Evolutionary conservation across 306 rosid genomes (phyloP).

Genomic region (Vicia faba): DNA sequence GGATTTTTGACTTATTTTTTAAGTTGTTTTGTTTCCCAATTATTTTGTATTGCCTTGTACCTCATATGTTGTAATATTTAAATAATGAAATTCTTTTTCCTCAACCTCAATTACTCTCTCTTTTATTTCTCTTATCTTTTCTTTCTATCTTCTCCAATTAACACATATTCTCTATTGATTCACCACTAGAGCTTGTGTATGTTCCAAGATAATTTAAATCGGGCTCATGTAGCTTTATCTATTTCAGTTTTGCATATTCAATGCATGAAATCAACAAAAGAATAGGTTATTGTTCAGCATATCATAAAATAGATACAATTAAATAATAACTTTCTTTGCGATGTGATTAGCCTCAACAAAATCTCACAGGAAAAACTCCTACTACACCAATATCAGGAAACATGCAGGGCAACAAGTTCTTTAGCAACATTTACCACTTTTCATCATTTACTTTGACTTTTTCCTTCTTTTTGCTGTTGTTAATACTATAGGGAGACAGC

Average conservation of each 20-base stretch:
- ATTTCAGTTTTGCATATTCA: slow-evolving; percentile 12
- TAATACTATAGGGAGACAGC: neutral
- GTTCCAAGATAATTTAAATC: too few species aligned
- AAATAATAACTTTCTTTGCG: slow-evolving; percentile 10
- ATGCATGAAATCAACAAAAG: neutral
- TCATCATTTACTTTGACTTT: neutral
- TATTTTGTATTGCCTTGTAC: too few species aligned
- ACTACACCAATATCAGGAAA: neutral
- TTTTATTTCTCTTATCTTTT: too few species aligned
- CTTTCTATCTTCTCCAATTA: too few species aligned
- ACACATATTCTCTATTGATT: too few species aligned
- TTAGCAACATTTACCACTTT: slow-evolving; percentile 20
- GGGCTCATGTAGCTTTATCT: neutral
- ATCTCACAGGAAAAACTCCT: slow-evolving; percentile 17
- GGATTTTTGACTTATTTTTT: too few species aligned
- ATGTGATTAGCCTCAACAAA: slow-evolving; percentile 6
- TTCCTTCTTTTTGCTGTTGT: slow-evolving; percentile 3
- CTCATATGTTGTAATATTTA: too few species aligned
- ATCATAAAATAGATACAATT: neutral
- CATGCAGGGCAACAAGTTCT: slow-evolving; percentile 22
- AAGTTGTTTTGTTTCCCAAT: too few species aligned
- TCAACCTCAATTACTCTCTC: too few species aligned
- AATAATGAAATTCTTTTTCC: too few species aligned
- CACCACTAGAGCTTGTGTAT: too few species aligned
- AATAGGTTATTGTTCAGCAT: slow-evolving; percentile 6